Evolutionary conservation across 2,329 filamentous ascomycete genomes (phyloP).

Genomic region (Ophiostoma sp.): DNA sequence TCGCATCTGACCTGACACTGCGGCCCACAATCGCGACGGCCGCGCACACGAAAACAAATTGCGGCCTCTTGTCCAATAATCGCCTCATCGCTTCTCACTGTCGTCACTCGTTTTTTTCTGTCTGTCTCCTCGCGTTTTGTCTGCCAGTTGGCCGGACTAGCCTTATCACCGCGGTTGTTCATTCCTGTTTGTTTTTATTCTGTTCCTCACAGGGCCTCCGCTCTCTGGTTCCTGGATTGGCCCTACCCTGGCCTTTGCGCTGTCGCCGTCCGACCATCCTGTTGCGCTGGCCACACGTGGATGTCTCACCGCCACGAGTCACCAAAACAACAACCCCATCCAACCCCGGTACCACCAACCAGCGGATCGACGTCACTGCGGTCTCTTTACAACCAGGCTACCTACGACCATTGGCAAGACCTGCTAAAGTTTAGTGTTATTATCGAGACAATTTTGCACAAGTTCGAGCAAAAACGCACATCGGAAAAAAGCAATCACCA

Average conservation of each 20-base stretch:
- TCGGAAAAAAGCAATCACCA: not conserved
- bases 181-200: not conserved
- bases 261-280: not conserved
- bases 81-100: constrained; percentile 1
- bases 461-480: not conserved
- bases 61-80: constrained; percentile 14
- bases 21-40: constrained; percentile 19
- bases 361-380: not conserved
- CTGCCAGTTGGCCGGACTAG: constrained; percentile 20
- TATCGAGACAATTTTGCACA: not conserved
- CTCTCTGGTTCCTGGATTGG: not conserved
- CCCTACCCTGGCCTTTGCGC: not conserved
- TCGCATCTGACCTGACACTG: not conserved
- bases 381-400: not conserved
- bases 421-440: not conserved
- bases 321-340: not conserved
- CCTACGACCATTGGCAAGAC: not conserved
- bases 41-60: constrained; percentile 14
- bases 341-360: not conserved
- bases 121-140: not conserved
- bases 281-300: constrained; percentile 22
- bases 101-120: constrained; percentile 4
- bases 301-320: constrained; percentile 25
- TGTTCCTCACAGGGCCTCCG: not conserved
- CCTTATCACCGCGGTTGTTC: not conserved